A percentile compares a stretch with the other conserved stretches of the same genome.
phyloP scores from a whole-genome alignment of 2,329 filamentous ascomycete genomes.

The Tolypocladium inflatum region DNA sequence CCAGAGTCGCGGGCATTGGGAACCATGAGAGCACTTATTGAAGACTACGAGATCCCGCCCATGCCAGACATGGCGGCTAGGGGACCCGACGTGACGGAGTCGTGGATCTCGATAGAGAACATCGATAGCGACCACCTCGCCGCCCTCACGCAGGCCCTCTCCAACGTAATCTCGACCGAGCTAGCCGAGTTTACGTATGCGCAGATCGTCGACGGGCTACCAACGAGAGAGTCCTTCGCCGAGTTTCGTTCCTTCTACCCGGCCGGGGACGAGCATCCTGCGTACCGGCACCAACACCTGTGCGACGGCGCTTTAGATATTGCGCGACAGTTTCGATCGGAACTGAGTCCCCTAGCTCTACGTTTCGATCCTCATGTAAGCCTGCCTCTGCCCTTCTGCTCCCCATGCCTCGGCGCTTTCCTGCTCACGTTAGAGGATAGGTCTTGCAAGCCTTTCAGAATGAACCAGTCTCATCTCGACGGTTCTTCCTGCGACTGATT shows the following conservation, averaged over 20 bases:
- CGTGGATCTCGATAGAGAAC: not conserved
- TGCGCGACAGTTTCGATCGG: not conserved
- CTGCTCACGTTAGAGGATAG: not conserved
- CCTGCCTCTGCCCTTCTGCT: too few species aligned
- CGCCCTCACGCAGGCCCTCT: not conserved
- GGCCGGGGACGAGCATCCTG: not conserved
- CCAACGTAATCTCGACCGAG: slow-evolving; percentile 3
- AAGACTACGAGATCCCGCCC: not conserved
- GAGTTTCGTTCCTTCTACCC: not conserved
- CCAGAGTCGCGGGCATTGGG: too few species aligned
- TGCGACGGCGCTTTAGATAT: not conserved
- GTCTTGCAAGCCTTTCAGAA: not conserved
- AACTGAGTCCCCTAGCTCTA: not conserved
- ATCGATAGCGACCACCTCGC: not conserved
- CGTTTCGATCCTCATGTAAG: not conserved
- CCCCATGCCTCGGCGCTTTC: too few species aligned
- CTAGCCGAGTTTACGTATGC: slow-evolving; percentile 7
- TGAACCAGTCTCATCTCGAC: not conserved
- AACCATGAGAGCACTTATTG: not conserved
- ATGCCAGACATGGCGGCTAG: not conserved
- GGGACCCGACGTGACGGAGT: not conserved
- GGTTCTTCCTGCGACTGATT: not conserved
- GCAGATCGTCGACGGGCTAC: slow-evolving; percentile 10
- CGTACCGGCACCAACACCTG: not conserved
- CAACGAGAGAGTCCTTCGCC: not conserved